These are phyloP conservation scores for Collybiopsis luxurians DNA, from an alignment of 768 basidiomycete species.

Conservation along the genomic window DNA sequence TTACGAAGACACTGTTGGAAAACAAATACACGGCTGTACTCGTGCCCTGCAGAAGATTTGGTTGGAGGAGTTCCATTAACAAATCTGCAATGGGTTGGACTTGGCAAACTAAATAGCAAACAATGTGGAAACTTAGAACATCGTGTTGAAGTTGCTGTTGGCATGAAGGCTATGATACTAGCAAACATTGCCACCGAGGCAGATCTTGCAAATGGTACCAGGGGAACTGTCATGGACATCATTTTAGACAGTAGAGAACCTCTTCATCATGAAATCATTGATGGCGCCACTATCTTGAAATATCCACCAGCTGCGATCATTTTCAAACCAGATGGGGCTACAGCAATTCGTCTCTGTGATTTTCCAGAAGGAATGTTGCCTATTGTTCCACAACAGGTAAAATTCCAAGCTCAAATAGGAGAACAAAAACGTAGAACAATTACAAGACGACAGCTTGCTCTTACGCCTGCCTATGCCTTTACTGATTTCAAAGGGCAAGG, in stretches of 20 bases:
- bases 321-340: conserved; percentile 27
- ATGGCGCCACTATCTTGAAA: conserved; percentile 20
- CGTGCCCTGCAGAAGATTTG: conserved; percentile 23
- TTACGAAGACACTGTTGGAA: conserved; percentile 17
- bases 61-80: conserved; percentile 5
- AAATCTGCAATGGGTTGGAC: neutral
- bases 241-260: conserved; percentile 27
- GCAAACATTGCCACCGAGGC: conserved; percentile 37
- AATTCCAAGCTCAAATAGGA: conserved; percentile 16
- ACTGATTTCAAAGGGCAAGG: conserved; percentile 42
- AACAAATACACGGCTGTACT: conserved; percentile 15
- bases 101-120: neutral
- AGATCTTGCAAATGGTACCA: conserved; percentile 37
- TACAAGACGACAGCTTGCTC: conserved; percentile 22
- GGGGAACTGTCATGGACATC: conserved; percentile 30
- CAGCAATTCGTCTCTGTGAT: conserved; percentile 20
- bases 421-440: conserved; percentile 12
- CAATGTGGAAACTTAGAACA: conserved; percentile 10
- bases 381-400: conserved; percentile 19
- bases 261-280: neutral
- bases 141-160: conserved; percentile 19
- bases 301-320: conserved; percentile 28
- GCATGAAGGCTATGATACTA: conserved; percentile 39
- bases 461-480: conserved; percentile 38
- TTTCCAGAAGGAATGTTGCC: conserved; percentile 29